These are phyloP conservation scores for Dendrocalamus sinicus DNA, from an alignment of 176 grass and related monocot genomes.

Conservation along the genomic window DNA sequence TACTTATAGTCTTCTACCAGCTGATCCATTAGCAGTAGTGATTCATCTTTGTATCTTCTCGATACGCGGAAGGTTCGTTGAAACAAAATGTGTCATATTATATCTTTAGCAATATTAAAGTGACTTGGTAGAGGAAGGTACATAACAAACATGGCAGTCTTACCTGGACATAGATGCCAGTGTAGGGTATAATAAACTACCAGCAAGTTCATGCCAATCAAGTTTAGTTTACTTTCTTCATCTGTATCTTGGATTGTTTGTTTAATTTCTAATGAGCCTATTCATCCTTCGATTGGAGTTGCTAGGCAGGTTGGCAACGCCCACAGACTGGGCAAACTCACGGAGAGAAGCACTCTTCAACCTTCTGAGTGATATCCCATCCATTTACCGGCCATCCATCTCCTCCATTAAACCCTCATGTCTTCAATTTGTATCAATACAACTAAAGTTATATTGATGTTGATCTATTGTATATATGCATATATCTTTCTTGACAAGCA, in stretches of 20 bases:
- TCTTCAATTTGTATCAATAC: background rate
- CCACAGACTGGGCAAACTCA: slow-evolving; percentile 49
- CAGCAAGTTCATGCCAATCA: background rate
- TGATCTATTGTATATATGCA: no score
- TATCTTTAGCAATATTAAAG: background rate
- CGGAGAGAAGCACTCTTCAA: slow-evolving; percentile 75
- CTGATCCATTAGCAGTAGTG: background rate
- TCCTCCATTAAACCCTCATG: slow-evolving; percentile 45
- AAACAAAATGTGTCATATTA: background rate
- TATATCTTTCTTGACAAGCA: background rate
- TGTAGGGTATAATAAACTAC: background rate
- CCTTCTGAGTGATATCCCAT: slow-evolving; percentile 62
- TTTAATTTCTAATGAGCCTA: background rate
- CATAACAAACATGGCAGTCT: background rate
- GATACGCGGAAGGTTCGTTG: background rate
- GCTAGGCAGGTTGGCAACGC: slow-evolving; percentile 58
- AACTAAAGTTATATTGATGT: background rate
- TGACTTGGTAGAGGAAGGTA: background rate
- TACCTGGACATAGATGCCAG: background rate
- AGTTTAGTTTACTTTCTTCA: background rate
- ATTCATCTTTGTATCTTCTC: background rate
- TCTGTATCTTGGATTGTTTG: background rate
- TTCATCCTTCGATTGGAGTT: slow-evolving; percentile 17
- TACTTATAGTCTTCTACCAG: background rate
- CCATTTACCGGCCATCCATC: slow-evolving; percentile 44